A percentile compares a stretch with the other conserved stretches of the same genome.
Conservation (phyloP, 352 stramenopile genomes). For the Thalassiosira hispida region DNA sequence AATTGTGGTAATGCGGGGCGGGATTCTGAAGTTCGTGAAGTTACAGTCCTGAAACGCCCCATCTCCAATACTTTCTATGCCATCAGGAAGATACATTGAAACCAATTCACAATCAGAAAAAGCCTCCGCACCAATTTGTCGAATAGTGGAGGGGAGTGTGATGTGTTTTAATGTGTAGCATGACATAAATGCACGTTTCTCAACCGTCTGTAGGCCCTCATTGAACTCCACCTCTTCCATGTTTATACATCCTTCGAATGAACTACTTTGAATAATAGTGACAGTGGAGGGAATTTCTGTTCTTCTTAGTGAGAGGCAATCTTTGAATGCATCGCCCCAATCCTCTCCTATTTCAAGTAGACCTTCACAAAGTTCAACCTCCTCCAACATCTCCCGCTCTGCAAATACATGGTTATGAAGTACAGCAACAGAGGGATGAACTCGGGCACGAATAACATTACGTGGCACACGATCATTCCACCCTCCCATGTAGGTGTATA, state of each 20-base stretch:
- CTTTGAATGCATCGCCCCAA: background rate
- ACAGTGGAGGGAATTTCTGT: constrained; percentile 24
- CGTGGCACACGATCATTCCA: background rate
- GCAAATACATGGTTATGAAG: background rate
- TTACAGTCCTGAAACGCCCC: background rate
- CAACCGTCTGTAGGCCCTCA: background rate
- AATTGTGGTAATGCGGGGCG: background rate
- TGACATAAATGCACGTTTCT: background rate
- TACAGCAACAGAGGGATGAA: background rate
- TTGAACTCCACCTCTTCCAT: background rate
- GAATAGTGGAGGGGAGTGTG: background rate
- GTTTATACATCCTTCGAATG: background rate
- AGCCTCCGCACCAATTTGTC: too few relatives aligned
- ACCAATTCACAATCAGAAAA: background rate
- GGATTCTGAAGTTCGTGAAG: background rate
- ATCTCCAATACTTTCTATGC: background rate
- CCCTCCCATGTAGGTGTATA: background rate
- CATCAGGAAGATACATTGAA: background rate
- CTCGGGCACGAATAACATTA: background rate
- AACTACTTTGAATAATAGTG: background rate
- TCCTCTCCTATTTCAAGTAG: background rate
- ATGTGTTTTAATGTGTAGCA: background rate
- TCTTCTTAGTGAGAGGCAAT: background rate
- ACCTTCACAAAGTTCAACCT: background rate
- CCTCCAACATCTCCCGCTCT: background rate